These are phyloP conservation scores for Solanum bulbocastanum DNA, from an alignment of 257 asterid species.

Conservation along the genomic window DNA sequence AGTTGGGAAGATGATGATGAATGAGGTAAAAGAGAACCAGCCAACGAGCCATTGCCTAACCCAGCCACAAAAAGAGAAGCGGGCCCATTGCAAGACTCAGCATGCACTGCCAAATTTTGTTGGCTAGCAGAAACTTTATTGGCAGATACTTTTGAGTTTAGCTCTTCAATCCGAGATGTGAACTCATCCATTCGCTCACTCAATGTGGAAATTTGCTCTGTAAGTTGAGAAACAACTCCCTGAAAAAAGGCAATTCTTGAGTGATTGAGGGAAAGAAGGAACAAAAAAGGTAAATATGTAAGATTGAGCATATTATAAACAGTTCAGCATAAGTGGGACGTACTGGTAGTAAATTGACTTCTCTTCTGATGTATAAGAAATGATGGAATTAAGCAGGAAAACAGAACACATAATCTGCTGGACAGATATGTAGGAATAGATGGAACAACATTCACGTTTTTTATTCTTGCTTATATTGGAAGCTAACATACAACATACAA, in stretches of 20 bases:
- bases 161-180: constrained; percentile 79
- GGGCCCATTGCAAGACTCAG: constrained; percentile 65
- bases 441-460: neutral
- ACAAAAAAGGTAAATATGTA: neutral
- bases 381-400: neutral
- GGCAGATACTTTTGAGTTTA: constrained; percentile 53
- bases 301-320: neutral
- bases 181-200: constrained; percentile 96
- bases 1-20: constrained; percentile 74
- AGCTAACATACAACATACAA: neutral
- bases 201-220: constrained; percentile 86
- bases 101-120: constrained; percentile 62
- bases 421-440: neutral
- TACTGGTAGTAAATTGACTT: neutral
- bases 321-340: neutral
- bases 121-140: constrained; percentile 60
- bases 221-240: constrained; percentile 78
- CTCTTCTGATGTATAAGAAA: neutral
- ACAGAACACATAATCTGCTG: neutral
- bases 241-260: constrained; percentile 21
- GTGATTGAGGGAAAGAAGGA: neutral
- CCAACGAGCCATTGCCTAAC: constrained; percentile 51
- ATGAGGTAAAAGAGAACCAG: constrained; percentile 50
- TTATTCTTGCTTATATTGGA: neutral
- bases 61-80: constrained; percentile 56